Evolutionary conservation across 305 asterid genomes (phyloP).

Genomic region (Fraxinus albicans): DNA sequence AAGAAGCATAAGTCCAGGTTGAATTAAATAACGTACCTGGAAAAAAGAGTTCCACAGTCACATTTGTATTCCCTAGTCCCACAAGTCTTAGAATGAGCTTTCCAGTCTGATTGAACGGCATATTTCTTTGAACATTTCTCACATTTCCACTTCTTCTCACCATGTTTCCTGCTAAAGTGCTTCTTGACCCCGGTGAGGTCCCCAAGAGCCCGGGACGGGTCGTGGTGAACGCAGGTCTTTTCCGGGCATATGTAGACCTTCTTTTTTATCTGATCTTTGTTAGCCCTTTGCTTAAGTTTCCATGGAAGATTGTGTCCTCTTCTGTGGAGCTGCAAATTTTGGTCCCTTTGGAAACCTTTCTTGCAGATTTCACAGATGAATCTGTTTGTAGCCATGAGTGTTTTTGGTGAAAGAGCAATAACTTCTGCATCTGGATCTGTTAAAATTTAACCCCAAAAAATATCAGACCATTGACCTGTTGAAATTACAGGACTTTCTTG

Average conservation of each 20-base stretch:
- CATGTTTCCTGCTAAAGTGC: slow-evolving; percentile 83
- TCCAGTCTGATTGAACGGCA: slow-evolving; percentile 90
- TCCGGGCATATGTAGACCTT: slow-evolving; percentile 88
- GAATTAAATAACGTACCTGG: slow-evolving; percentile 48
- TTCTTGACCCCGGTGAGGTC: slow-evolving; percentile 87
- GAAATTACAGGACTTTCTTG: background rate
- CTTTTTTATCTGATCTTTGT: slow-evolving; percentile 51
- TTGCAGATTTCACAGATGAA: slow-evolving; percentile 87
- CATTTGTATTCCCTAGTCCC: slow-evolving; percentile 88
- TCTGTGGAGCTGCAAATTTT: slow-evolving; percentile 80
- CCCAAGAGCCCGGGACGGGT: slow-evolving; percentile 75
- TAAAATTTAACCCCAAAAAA: background rate
- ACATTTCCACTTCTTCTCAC: slow-evolving; percentile 93
- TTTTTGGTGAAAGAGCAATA: slow-evolving; percentile 73
- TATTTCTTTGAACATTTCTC: slow-evolving; percentile 80
- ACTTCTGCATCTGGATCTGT: slow-evolving; percentile 95
- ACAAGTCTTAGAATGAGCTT: slow-evolving; percentile 84
- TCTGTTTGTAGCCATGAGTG: slow-evolving; percentile 84
- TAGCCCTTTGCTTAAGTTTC: slow-evolving; percentile 78
- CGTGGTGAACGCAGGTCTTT: slow-evolving; percentile 81
- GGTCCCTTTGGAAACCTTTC: slow-evolving; percentile 87
- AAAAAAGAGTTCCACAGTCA: slow-evolving; percentile 87
- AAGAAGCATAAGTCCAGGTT: slow-evolving; percentile 17
- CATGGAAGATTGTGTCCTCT: slow-evolving; percentile 90
- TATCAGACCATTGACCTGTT: background rate